Percentiles rank a stretch among this genome's conserved stretches.
Conservation (phyloP, 108 stramenopile genomes). For the Seminavis robusta region DNA sequence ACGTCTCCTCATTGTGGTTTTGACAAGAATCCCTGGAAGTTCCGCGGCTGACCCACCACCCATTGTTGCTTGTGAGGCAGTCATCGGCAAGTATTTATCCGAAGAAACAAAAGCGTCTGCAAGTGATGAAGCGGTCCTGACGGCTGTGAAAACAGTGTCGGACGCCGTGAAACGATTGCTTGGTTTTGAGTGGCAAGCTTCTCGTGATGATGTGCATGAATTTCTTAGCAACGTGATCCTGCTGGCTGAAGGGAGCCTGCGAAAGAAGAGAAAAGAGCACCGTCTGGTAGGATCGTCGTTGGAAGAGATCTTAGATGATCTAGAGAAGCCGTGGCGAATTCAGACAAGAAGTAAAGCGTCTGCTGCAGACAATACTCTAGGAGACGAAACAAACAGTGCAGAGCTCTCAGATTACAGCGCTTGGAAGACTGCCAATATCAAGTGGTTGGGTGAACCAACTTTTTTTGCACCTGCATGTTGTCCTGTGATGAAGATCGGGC, state of each 20-base stretch:
- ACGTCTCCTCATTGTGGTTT: too few relatives aligned
- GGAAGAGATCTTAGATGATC: slow-evolving; percentile 4
- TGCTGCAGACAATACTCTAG: background rate
- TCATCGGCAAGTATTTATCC: too few relatives aligned
- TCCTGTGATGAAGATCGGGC: slow-evolving; percentile 11
- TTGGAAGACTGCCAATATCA: slow-evolving; percentile 5
- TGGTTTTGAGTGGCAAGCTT: background rate
- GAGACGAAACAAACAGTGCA: slow-evolving; percentile 13
- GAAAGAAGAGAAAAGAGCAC: slow-evolving; percentile 7
- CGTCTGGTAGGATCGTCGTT: background rate
- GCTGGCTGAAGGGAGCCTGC: slow-evolving; percentile 1
- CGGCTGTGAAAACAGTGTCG: too few relatives aligned
- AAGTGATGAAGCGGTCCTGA: too few relatives aligned
- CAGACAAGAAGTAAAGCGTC: background rate
- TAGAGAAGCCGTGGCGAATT: slow-evolving; percentile 13
- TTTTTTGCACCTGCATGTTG: slow-evolving; percentile 1
- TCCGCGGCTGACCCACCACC: too few relatives aligned
- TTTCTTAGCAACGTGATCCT: slow-evolving; percentile 1
- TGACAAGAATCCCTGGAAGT: too few relatives aligned
- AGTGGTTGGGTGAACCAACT: slow-evolving; percentile 7
- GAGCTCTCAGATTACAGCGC: slow-evolving; percentile 1
- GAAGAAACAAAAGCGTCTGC: too few relatives aligned
- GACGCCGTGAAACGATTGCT: background rate
- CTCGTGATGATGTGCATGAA: background rate
- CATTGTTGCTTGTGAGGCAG: too few relatives aligned